These are phyloP conservation scores for Phalaenopsis equestris DNA, from an alignment of 106 monocot genomes.

Conservation along the genomic window DNA sequence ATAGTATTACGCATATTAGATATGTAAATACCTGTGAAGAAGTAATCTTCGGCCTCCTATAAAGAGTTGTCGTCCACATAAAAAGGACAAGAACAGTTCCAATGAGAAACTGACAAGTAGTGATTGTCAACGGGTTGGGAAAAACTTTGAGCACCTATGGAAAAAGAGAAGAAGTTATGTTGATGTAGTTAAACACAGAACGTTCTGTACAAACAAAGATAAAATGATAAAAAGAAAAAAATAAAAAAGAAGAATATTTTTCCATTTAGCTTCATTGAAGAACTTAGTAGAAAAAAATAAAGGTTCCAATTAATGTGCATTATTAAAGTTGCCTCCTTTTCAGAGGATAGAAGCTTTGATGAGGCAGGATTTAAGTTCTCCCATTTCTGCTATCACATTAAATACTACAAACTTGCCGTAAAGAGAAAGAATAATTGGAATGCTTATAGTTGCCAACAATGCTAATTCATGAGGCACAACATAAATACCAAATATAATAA, in stretches of 20 bases:
- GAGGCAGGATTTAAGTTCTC: background rate
- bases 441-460: too few relatives aligned
- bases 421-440: background rate
- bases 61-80: conserved; percentile 60
- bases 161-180: conserved; percentile 2
- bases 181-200: background rate
- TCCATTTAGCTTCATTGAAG: background rate
- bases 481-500: too few relatives aligned
- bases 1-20: background rate
- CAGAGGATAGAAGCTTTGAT: background rate
- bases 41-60: conserved; percentile 64
- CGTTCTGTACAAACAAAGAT: background rate
- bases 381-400: background rate
- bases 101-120: conserved; percentile 60
- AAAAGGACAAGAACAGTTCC: conserved; percentile 46
- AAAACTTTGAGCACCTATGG: conserved; percentile 67
- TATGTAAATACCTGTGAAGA: conserved; percentile 37
- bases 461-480: too few relatives aligned
- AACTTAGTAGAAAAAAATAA: background rate
- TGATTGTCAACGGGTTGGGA: conserved; percentile 65
- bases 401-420: background rate
- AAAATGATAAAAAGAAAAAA: background rate
- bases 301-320: background rate
- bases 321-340: background rate
- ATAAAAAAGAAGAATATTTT: background rate